Evolutionary conservation across 2,329 filamentous ascomycete species (phyloP).

Genomic region (Arthrocladium fulminans): DNA sequence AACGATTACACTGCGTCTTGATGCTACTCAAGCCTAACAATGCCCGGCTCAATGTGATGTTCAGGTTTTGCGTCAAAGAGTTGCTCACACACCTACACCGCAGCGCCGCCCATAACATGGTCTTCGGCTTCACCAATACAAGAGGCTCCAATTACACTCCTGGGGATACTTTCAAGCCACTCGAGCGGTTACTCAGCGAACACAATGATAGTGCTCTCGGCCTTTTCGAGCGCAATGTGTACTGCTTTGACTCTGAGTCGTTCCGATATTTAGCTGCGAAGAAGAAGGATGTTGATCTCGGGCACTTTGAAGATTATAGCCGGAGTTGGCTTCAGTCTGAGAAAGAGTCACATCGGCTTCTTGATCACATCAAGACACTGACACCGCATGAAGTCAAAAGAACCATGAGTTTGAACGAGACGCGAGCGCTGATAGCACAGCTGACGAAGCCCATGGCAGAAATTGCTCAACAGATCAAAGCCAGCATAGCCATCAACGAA

Average conservation of each 20-base stretch:
- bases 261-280: constrained; percentile 36
- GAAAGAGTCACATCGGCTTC: constrained; percentile 26
- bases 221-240: constrained; percentile 28
- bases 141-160: constrained; percentile 35
- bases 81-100: constrained; percentile 34
- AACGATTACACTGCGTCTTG: constrained; percentile 34
- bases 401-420: constrained; percentile 34
- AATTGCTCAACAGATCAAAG: constrained; percentile 28
- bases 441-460: constrained; percentile 34
- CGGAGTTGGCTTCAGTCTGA: constrained; percentile 33
- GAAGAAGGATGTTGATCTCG: constrained; percentile 27
- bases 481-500: constrained; percentile 26
- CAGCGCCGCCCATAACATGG: constrained; percentile 33
- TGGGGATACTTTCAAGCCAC: constrained; percentile 33
- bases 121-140: constrained; percentile 39
- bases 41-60: constrained; percentile 30
- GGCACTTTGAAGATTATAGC: constrained; percentile 27
- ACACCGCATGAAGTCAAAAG: constrained; percentile 29
- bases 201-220: constrained; percentile 26
- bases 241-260: constrained; percentile 39
- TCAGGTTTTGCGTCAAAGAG: constrained; percentile 36
- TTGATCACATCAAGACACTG: constrained; percentile 25
- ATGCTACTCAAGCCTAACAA: constrained; percentile 37
- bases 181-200: constrained; percentile 26
- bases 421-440: constrained; percentile 29